Evolutionary conservation across 495 filamentous ascomycete species (phyloP), one percentile per base, ranked within the genome.

Genomic region (Neurospora sp.): DNA sequence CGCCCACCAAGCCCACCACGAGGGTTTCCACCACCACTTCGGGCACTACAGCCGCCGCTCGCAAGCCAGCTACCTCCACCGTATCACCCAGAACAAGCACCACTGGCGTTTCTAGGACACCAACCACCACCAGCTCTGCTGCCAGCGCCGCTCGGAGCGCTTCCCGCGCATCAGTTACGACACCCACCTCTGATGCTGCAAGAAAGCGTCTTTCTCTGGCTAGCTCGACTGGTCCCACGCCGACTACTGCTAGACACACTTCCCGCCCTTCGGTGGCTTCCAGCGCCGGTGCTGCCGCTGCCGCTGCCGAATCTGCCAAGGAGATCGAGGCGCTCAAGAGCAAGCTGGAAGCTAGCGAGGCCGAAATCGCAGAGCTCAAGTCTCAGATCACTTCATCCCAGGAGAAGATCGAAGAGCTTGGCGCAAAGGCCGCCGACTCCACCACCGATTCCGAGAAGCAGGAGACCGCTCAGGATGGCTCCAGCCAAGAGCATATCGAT

Each of bases 241-340:
- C 74, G 37, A 74, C 75, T 10, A 68, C 78, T 1, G 38, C 79
- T 8, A 76, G 81, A 27, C 83, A 84, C 69, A 74, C 76, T 18
- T 6, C 82, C 22, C 82, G 83, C n/a, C 75, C 82, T 16, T 85
- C 86, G 38, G 44, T 81, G 61, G 76, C 75, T 22, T 80, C 78
- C 5, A 80, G 80, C 8, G 79, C 79, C 69, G 73, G 73, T 46
- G 71, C 80, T 20, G 77, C 80, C 41, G 77, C 84, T 8, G 73
- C 78, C 3, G 75, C 80, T 16, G 75, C 76, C 48, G 79, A 78
- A n/a, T 78, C 83, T 7, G 75, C 83, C 44, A 88, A 85, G 75
- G 85, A 87, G 70, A 76, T 85, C 8, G 87, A 87, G 7, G 84
- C 85, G 37, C 77, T 89, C 39, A 89, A 87, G 76, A 75, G 79